Evolutionary conservation across 2,329 filamentous ascomycete genomes (phyloP).

Genomic region (Xylaria sp.): DNA sequence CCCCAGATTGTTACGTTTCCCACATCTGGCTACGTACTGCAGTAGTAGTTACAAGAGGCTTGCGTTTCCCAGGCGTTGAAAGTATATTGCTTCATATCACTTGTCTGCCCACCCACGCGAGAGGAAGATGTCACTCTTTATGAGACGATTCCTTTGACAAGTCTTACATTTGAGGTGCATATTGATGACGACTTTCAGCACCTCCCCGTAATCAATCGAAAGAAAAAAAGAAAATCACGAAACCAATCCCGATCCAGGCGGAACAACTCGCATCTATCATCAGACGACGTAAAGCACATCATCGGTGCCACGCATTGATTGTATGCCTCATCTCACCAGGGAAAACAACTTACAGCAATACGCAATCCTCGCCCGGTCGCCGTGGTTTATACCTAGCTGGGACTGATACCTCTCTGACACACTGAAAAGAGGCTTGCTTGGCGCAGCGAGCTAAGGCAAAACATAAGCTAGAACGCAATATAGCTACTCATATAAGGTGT

Average conservation of each 20-base stretch:
- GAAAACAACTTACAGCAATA: slow-evolving; percentile 21
- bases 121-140: slow-evolving; percentile 7
- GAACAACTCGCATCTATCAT: slow-evolving; percentile 3
- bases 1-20: neutral
- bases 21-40: neutral
- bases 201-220: neutral
- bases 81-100: neutral
- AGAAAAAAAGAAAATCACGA: slow-evolving; percentile 10
- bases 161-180: slow-evolving; percentile 2
- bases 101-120: neutral
- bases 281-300: slow-evolving; percentile 14
- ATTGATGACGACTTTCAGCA: neutral
- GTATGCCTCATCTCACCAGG: slow-evolving; percentile 31
- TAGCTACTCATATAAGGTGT: slow-evolving; percentile 22
- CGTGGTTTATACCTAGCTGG: slow-evolving; percentile 22
- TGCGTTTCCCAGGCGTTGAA: neutral
- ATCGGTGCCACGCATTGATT: slow-evolving; percentile 25
- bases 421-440: slow-evolving; percentile 27
- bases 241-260: slow-evolving; percentile 12
- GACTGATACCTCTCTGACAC: neutral
- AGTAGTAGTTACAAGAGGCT: slow-evolving; percentile 13
- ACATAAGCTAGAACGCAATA: slow-evolving; percentile 6
- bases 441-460: slow-evolving; percentile 24
- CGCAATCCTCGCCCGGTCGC: slow-evolving; percentile 19
- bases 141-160: slow-evolving; percentile 6